These are phyloP conservation scores for Termitomyces sp. DNA, from an alignment of 768 basidiomycete genomes.

Conservation along the genomic window DNA sequence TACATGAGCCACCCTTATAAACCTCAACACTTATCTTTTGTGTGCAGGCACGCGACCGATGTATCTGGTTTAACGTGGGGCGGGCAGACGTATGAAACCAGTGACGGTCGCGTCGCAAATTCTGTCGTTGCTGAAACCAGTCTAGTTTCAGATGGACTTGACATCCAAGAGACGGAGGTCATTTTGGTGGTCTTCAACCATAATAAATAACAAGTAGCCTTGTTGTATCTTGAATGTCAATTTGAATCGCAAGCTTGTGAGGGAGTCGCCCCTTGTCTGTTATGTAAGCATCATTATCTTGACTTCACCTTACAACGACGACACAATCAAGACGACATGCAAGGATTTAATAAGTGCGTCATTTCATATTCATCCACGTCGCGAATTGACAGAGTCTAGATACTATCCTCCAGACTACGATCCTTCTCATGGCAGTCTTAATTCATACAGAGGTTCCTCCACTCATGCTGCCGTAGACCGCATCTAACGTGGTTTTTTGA, in stretches of 20 bases:
- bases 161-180: constrained; percentile 43
- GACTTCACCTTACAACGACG: not conserved
- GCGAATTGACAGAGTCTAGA: constrained; percentile 17
- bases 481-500: not conserved
- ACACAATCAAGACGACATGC: constrained; percentile 22
- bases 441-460: constrained; percentile 58
- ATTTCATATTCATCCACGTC: not conserved
- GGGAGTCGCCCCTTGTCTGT: not conserved
- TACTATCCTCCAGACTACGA: constrained; percentile 50
- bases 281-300: not conserved
- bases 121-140: constrained; percentile 21
- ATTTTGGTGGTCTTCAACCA: constrained; percentile 33
- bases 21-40: constrained; percentile 1
- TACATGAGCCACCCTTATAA: not conserved
- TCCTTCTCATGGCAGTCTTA: constrained; percentile 60
- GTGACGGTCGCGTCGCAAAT: constrained; percentile 36
- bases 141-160: constrained; percentile 30
- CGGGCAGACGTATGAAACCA: constrained; percentile 53
- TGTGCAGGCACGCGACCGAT: constrained; percentile 41
- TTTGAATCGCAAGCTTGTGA: too few relatives aligned
- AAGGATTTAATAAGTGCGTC: constrained; percentile 42
- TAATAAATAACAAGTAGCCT: not conserved
- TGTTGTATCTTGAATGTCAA: too few relatives aligned
- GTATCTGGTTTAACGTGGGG: constrained; percentile 49
- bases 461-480: constrained; percentile 4